Evolutionary conservation across 1,284 basidiomycete species (phyloP), one percentile per base, ranked within the genome.

Genomic region (Marasmius oreades): DNA sequence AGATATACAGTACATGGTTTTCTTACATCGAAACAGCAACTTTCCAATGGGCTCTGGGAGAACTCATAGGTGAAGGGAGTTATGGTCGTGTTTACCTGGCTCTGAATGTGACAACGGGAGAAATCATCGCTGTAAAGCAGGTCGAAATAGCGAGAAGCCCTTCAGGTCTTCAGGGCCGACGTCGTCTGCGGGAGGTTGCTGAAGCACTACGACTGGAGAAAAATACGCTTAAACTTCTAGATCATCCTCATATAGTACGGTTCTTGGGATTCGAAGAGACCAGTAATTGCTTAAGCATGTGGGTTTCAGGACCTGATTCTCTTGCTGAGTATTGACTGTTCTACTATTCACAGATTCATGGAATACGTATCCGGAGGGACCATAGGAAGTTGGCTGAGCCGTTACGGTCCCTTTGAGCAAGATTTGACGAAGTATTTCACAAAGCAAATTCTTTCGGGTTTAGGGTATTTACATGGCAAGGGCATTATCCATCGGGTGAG

Each of bases 291-390:
- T 69, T 89, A 16, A 86, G 80, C 62, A 85, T 91, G 78, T 80
- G 62, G 59, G 59, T 47, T 14, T 23, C 20, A 36, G 51, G 14
- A 26, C 24, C 20, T 7, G 7, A 23, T 14, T 44, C 14, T 12
- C 22, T 51, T 14, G 20, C 57, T 26, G 39, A 22, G 7, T 47
- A 23, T 31, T 43, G n/a, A 50, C 20, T 64, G 52, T 39, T 44
- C 20, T n/a, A 20, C 3, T 14, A 34, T n/a, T 4, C 48, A 56
- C 53, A 73, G 72, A 53, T 73, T 90, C 70, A 74, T 92, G 61
- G 87, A 92, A 69, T 91, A 92, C 65, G 84, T 91, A n/a, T 86
- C 89, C 23, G 90, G 90, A 61, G 90, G 89, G 20, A 88, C 86
- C 5, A 84, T 93, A 58, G 84, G 81, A 33, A 79, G 79, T 46